Evolutionary conservation across 2,329 filamentous ascomycete genomes (phyloP), one percentile per base, ranked within the genome.

Genomic region (Hypoxylon sp.): DNA sequence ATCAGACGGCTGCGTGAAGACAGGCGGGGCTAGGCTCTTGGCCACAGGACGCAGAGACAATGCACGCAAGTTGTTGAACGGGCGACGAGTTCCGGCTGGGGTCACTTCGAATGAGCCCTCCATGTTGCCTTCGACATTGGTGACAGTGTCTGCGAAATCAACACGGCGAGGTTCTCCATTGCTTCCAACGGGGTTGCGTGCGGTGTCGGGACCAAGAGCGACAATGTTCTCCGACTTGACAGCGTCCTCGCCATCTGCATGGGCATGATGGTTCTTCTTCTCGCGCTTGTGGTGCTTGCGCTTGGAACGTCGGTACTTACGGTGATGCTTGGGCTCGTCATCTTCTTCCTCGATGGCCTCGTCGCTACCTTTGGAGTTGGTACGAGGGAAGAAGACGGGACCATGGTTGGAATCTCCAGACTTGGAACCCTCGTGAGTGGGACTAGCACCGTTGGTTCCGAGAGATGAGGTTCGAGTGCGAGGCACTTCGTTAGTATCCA

Each of bases 21-120:
- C 87, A 7, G 84, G 84, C 38, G 88, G 88, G 0, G 88, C 83
- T 3, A 92, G 75, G 35, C 84, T 83, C 64, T 85, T 89, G 13
- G 84, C 82, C 25, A 79, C 78, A 1, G 86, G 84, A 34, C 80
- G 75, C 43, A 88, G 78, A 1, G 82, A 86, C 37, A 90, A 75
- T 37, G 75, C 78, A 34, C 84, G 82, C 9, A 88, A 67, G 53
- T 70, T 72, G 9, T 77, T 77, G 65, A 87, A 83, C 1, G 81
- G 76, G 38, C 76, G 74, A 36, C 74, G 75, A 51, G 47, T 36
- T 29, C 47, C 61, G 37, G 43, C 43, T 27, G 40, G 55, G 51
- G 20, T 59, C 31, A 40, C 51, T 6, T 74, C 74, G 4, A 61
- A 53, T 1, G 62, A 55, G 7, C 65, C 54, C 7, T 68, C 64